These are phyloP conservation scores for Luffa aegyptiaca DNA, from an alignment of 306 rosid genomes.

Conservation along the genomic window DNA sequence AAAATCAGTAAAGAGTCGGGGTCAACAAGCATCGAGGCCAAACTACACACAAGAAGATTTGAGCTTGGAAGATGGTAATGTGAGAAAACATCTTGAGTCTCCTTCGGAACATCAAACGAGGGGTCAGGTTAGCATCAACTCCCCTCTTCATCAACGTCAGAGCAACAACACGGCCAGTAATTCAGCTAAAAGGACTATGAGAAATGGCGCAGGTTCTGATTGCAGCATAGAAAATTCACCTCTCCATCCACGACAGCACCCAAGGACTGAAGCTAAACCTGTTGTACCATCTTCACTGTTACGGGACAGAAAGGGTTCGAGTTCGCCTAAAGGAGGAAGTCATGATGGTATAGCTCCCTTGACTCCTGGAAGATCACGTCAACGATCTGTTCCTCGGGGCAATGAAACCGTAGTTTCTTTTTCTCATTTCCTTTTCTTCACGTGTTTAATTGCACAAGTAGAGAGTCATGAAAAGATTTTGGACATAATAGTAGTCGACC, in stretches of 20 bases:
- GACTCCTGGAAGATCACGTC: slow-evolving; percentile 17
- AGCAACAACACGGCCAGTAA: not conserved
- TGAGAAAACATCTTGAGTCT: not conserved
- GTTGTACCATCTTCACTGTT: slow-evolving; percentile 13
- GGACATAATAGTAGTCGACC: not conserved
- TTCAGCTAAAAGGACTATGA: not conserved
- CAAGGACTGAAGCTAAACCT: slow-evolving; percentile 3
- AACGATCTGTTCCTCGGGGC: slow-evolving; percentile 11
- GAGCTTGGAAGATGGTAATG: not conserved
- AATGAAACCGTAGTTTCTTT: slow-evolving; percentile 9
- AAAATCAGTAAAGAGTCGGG: not conserved
- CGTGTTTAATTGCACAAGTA: not conserved
- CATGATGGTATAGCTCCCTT: slow-evolving; percentile 14
- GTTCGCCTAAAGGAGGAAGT: slow-evolving; percentile 4
- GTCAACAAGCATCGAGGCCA: not conserved
- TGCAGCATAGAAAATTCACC: slow-evolving; percentile 9
- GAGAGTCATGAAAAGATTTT: not conserved
- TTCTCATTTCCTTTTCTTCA: not conserved
- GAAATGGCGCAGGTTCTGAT: slow-evolving; percentile 1
- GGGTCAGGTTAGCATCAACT: not conserved
- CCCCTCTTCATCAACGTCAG: slow-evolving; percentile 7
- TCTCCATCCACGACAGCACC: slow-evolving; percentile 5
- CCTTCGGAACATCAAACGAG: not conserved
- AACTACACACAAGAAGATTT: not conserved
- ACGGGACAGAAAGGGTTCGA: slow-evolving; percentile 9